Evolutionary conservation across 176 grass and related monocot species (phyloP), one percentile per base, ranked within the genome.

Genomic region (Oryza meyeriana): DNA sequence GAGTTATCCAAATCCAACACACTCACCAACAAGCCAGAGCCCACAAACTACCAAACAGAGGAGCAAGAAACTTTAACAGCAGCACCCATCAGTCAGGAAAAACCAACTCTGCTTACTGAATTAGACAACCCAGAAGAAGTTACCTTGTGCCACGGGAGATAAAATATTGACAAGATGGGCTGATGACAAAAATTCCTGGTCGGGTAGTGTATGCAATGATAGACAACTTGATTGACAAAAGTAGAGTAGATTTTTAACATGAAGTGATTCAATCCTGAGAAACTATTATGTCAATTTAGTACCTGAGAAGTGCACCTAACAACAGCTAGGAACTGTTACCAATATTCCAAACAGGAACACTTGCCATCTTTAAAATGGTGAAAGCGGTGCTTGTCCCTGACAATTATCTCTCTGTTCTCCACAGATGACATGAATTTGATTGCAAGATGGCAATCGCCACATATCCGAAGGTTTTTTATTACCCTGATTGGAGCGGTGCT

Each of bases 401-500:
- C 80, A 81, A 92, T 77, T 77, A 92, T 87, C 78, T 92, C 90
- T 55, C 87, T 68, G 31, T 87, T 80, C 57, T 85, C 87, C 81
- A 92, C 84, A 63, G 50, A 30, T 4, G 87, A 92, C 38, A 92
- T 89, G 33, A 86, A 92, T 69, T 92, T 92, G 76, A 92, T 89
- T 18, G 91, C 91, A 12, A 90, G 85, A 86, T 94, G 91, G 32
- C 85, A 94, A 88, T 90, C 88, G 4, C 33, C 82, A 18, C 91
- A 94, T 40, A 90, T 90, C 71, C 85, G 80, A 31, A 94, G 57
- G 75, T 90, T 90, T 78, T 94, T 94, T 30, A 94, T 85, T 82
- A 94, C 85, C 84, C 88, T 84, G 72, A 94, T 88, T 10, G 83
- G 64, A 17, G 50, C 17, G 10, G 57, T 78, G 40, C 70, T 55